Conservation (phyloP, 2,329 filamentous ascomycete genomes). For the Coleophoma cylindrospora region DNA sequence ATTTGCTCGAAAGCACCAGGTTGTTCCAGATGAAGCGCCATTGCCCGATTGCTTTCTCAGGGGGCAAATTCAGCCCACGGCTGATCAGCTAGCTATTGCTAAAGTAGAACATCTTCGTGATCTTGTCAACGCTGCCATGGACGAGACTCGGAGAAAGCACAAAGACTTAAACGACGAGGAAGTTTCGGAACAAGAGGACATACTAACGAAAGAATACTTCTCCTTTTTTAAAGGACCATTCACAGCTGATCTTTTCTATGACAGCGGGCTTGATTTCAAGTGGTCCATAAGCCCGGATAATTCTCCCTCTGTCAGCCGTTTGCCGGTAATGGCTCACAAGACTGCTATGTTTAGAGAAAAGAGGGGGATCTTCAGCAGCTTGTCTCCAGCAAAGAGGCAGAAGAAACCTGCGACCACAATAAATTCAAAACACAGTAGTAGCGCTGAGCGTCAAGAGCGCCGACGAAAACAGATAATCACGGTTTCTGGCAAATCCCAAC, state of each 20-base stretch:
- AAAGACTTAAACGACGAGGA: not conserved
- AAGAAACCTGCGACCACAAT: not conserved
- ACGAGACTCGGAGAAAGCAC: not conserved
- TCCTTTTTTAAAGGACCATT: conserved; percentile 31
- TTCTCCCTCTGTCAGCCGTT: conserved; percentile 6
- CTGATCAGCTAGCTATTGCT: conserved; percentile 21
- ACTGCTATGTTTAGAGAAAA: not conserved
- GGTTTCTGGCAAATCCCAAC: not conserved
- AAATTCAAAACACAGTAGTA: not conserved
- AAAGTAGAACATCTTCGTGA: not conserved
- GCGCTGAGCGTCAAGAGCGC: not conserved
- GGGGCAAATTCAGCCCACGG: conserved; percentile 33
- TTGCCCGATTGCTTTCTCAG: conserved; percentile 14
- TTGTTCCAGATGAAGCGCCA: conserved; percentile 27
- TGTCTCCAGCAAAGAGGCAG: not conserved
- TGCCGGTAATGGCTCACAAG: not conserved
- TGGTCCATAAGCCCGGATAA: conserved; percentile 16
- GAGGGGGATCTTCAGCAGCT: not conserved
- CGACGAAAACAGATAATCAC: not conserved
- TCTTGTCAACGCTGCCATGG: not conserved
- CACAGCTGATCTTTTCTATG: conserved; percentile 39
- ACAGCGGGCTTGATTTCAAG: conserved; percentile 38
- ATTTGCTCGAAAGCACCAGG: conserved; percentile 37
- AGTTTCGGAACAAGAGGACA: not conserved
- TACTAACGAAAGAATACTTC: not conserved